These are phyloP conservation scores for Licmophora abbreviata DNA, from an alignment of 108 stramenopile genomes.

Conservation along the genomic window DNA sequence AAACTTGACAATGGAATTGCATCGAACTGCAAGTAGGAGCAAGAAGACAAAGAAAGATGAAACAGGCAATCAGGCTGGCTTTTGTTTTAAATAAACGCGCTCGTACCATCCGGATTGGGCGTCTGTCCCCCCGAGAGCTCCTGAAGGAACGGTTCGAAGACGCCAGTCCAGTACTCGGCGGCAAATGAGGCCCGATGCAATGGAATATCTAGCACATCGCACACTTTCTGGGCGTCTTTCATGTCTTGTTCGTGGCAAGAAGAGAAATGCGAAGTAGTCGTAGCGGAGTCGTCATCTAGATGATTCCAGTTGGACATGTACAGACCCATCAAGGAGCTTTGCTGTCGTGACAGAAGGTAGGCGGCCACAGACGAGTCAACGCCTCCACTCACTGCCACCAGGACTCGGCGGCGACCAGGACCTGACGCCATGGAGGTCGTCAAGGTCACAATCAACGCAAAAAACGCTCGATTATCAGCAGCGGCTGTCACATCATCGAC, in stretches of 20 bases:
- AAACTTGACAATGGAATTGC: constrained; percentile 93
- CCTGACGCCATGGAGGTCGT: not conserved
- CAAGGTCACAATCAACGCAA: no score
- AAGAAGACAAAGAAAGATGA: no score
- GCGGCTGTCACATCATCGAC: no score
- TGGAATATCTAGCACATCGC: constrained; percentile 65
- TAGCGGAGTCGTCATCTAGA: constrained; percentile 44
- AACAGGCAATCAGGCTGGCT: no score
- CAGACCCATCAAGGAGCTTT: constrained; percentile 32
- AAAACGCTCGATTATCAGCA: no score
- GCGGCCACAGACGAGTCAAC: constrained; percentile 95
- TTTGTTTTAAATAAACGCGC: no score
- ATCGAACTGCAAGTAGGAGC: no score
- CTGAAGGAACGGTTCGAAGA: constrained; percentile 86
- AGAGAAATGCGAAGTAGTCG: constrained; percentile 16
- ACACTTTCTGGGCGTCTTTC: constrained; percentile 75
- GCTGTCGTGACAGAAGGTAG: constrained; percentile 40
- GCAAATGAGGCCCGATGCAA: constrained; percentile 68
- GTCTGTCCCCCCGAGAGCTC: constrained; percentile 37
- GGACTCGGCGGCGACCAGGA: constrained; percentile 24
- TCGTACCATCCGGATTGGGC: constrained; percentile 94
- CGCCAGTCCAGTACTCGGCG: constrained; percentile 86
- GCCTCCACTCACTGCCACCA: constrained; percentile 94
- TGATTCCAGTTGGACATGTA: constrained; percentile 91
- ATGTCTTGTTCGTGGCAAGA: constrained; percentile 61